Conservation (phyloP, 2,329 filamentous ascomycete species). For the Cladosporium sp. region DNA sequence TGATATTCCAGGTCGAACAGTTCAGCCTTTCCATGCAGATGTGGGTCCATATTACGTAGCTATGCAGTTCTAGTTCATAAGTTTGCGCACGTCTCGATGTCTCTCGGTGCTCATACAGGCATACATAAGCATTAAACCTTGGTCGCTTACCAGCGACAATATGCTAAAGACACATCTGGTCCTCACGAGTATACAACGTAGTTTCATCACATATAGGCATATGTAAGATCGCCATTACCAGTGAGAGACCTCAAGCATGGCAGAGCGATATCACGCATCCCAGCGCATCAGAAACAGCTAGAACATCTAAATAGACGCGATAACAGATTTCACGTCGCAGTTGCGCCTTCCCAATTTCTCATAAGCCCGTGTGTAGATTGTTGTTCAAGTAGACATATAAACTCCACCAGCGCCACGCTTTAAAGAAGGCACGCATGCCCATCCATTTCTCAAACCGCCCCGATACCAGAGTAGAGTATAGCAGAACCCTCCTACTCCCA, state of each 20-base stretch:
- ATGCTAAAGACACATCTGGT: not conserved
- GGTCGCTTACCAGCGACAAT: not conserved
- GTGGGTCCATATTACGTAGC: conserved; percentile 15
- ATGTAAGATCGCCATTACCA: not conserved
- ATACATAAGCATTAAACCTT: not conserved
- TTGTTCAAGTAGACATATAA: not conserved
- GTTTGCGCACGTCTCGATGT: not conserved
- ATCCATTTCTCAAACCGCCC: not conserved
- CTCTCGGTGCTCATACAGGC: not conserved
- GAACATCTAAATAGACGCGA: too few species aligned
- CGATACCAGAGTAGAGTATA: not conserved
- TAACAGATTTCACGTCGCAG: too few species aligned
- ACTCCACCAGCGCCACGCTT: conserved; percentile 14
- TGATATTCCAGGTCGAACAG: not conserved
- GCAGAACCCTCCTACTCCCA: too few species aligned
- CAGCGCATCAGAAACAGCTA: too few species aligned
- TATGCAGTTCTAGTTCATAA: not conserved
- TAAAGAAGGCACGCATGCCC: not conserved
- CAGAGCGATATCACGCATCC: too few species aligned
- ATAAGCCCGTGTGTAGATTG: not conserved
- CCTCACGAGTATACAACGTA: not conserved
- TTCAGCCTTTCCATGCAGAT: conserved; percentile 1
- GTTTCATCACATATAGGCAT: not conserved
- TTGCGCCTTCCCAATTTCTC: too few species aligned
- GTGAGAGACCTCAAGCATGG: not conserved